phyloP scores from a whole-genome alignment of 768 basidiomycete species.

The Rhodosporidiobolus odoratus region DNA sequence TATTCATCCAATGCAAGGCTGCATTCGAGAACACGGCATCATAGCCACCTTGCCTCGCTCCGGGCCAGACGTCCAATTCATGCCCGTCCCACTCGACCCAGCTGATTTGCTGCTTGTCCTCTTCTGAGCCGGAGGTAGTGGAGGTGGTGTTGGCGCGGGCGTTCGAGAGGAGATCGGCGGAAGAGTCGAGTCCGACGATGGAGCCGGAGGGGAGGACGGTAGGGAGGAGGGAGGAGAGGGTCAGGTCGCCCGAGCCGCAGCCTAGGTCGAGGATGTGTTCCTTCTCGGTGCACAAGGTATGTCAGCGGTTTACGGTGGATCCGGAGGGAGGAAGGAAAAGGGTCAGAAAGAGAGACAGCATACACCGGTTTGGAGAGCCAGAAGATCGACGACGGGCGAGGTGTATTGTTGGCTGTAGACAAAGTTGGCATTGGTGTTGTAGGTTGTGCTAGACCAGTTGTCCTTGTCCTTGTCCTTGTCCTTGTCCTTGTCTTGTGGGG shows the following conservation, averaged over 20 bases:
- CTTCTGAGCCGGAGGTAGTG: not conserved
- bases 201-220: constrained; percentile 55
- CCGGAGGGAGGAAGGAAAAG: not conserved
- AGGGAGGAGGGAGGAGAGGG: constrained; percentile 53
- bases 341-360: not conserved
- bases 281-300: not conserved
- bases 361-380: constrained; percentile 54
- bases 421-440: constrained; percentile 63
- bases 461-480: constrained; percentile 1
- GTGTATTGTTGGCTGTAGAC: constrained; percentile 58
- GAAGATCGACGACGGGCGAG: constrained; percentile 56
- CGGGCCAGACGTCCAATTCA: constrained; percentile 11
- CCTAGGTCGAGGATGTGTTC: constrained; percentile 58
- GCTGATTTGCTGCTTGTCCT: not conserved
- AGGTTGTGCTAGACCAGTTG: constrained; percentile 60
- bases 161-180: constrained; percentile 60
- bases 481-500: no score
- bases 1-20: constrained; percentile 78
- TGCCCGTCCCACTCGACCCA: constrained; percentile 27
- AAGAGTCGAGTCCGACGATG: constrained; percentile 63
- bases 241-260: constrained; percentile 77
- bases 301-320: not conserved
- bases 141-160: constrained; percentile 51
- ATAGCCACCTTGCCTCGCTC: constrained; percentile 49
- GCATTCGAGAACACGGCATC: constrained; percentile 79